Base-by-base conservation (phyloP, 371 early-diverging fungal species). In the Coemansia sp. region DNA sequence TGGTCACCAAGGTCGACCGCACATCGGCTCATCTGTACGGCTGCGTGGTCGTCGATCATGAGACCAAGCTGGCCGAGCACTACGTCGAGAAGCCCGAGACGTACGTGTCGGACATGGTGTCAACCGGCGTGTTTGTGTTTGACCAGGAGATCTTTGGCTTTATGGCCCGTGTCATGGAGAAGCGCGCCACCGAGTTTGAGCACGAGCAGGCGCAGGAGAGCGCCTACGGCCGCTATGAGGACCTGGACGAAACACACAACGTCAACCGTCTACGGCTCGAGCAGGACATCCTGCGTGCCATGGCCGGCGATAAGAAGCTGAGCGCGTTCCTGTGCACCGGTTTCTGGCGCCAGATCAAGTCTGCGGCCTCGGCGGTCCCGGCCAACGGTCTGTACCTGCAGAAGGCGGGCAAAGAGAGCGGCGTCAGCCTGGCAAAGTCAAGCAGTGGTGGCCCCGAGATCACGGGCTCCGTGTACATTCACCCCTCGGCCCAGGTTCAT, bases 11-110 rank as follows among this genome's bases (percentile, higher is more conserved):
- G 82, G 91, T 89, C 65, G 66, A 63, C 33, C 84, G 87, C 24
- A 84, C 88, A 37, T 75, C 83, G 58, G 94, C 93, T 38, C 85
- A 85, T 62, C 88, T 88, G 68, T 98, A 90, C 81, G 98, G 98
- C 46, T 94, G 94, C 81, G 77, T 98, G 42, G 94, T 96, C 10
- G 85, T 91, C n/a, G 87, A 94, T 67, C 81, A 86, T 9, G 88
- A 88, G 39, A 92, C 90, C 11, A 79, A 86, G 50, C 88, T 94
- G 72, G 95, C 96, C 0, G 81, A 92, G 60, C 98, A 98, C 80
- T 98, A 96, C 77, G 98, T 95, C 36, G 97, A 98, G 75, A 98
- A 98, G 81, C 98, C 97, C 14, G 94, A 95, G 72, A 84, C 93
- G 0, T 95, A 93, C 70, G 85, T 98, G 64, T 93, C 94, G 51